Evolutionary conservation across 371 early-diverging fungal species (phyloP), one percentile per base, ranked within the genome.

Genomic region (Mucor sp.): DNA sequence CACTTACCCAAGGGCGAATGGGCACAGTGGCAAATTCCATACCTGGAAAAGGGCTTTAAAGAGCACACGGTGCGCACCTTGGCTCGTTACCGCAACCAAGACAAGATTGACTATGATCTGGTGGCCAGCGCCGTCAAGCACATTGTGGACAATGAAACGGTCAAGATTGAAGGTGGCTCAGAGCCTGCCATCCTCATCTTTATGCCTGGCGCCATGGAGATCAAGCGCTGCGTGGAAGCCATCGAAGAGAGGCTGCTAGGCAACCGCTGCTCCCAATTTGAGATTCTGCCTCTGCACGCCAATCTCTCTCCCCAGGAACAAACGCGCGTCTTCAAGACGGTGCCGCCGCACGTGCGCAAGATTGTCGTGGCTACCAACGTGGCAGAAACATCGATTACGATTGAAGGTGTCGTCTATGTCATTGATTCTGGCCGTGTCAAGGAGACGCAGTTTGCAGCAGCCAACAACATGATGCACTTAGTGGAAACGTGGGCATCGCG

Each of bases 281-380:
- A 85, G 30, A 84, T 87, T 21, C 67, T 87, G 30, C 89, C 89
- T 21, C 70, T 96, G 63, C 95, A 96, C 70, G 91, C 95, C 2
- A 86, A 90, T 33, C 77, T 95, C 12, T 88, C 93, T 1, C 86
- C 89, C 7, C 88, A 88, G 43, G 87, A 87, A 39, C 91, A 94
- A 73, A 84, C 80, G 4, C 83, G 85, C 35, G 88, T 91, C 4
- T 89, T 90, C 68, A 79, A 85, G 19, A 76, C 78, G 6, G 88
- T 89, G 25, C 84, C 87, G 3, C 62, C 65, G 0, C 84, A 87
- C n/a, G 80, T 85, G 3, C 84, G 95, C 58, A 97, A 97, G 80
- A 87, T 96, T 59, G 94, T 99, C 17, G 88, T 98, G 11, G 84
- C 94, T 0, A 99, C 99, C 32, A 99, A 98, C 61, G 95, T 99